Base-by-base conservation (phyloP, 2,329 filamentous ascomycete genomes). In the Cytospora schulzeri region DNA sequence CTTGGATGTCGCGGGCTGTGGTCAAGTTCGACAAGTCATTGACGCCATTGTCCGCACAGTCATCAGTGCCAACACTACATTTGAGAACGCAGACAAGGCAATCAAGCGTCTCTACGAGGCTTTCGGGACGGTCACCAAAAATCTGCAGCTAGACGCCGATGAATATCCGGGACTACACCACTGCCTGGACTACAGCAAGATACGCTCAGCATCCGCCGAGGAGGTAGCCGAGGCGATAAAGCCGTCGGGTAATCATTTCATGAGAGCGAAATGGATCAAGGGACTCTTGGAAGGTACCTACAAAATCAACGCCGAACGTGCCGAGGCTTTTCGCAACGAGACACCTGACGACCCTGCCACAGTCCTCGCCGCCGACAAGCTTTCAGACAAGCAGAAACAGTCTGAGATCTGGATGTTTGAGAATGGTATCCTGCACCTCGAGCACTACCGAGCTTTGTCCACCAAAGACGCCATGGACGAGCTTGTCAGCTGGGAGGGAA, bases 221-320 rank as follows among this genome's bases (percentile, higher is more conserved):
- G 85, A 89, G 7, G 79, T 95, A n/a, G 85, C 84, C 54, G 78
- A 88, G 58, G 85, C 90, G 0, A 92, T 95, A 71, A 87, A 86
- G 69, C 76, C 78, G 9, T 91, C 91, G 12, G 92, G 92, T 0
- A 79, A 93, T 2, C 89, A 87, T 2, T 83, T 85, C n/a, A 80
- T 81, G 19, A 95, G 93, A 75, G 88, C 86, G 65, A 88, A 83
- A 60, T 81, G 88, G 68, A 91, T 96, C 71, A 92, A 93, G 73
- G 76, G 77, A 19, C 92, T 92, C 41, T 79, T 96, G 11, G 85
- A 92, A 59, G 86, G 88, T 75, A 89, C 93, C 0, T 87, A 90
- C 71, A 78, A 86, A 53, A 87, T 92, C 69, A 92, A 91, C 61
- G 78, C 85, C 29, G 67, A 72, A 31, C 71, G 76, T 26, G 71